Percentiles rank a stretch among this genome's conserved stretches.
Evolutionary conservation across 805 yeast species (phyloP).

Genomic region (Saturnispora hagleri): DNA sequence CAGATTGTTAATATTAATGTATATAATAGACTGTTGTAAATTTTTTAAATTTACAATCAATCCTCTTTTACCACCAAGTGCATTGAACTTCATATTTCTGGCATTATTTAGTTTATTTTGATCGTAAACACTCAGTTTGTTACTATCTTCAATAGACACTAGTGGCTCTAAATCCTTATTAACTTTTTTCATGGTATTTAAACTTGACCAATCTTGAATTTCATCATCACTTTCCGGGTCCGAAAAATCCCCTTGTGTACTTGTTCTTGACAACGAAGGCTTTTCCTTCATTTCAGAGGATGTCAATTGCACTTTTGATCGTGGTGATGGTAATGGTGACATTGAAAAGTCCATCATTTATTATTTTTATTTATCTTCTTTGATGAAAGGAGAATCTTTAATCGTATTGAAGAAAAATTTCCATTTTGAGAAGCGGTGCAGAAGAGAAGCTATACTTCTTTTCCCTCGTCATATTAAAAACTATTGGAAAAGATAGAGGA

Average conservation of each 20-base stretch:
- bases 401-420: neutral
- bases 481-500: neutral
- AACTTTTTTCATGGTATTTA: slow-evolving; percentile 45
- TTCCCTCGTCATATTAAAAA: neutral
- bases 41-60: slow-evolving; percentile 16
- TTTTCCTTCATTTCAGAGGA: neutral
- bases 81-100: slow-evolving; percentile 62
- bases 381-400: neutral
- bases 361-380: neutral
- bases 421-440: neutral
- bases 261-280: neutral
- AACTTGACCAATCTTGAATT: slow-evolving; percentile 45
- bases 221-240: slow-evolving; percentile 30
- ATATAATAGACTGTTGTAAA: slow-evolving; percentile 23
- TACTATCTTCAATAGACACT: slow-evolving; percentile 7
- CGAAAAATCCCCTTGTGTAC: slow-evolving; percentile 9
- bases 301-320: neutral
- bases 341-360: neutral
- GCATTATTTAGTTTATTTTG: slow-evolving; percentile 37
- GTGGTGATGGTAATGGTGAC: neutral
- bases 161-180: slow-evolving; percentile 81
- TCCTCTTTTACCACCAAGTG: slow-evolving; percentile 46
- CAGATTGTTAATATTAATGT: slow-evolving; percentile 10
- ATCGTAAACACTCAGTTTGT: slow-evolving; percentile 22
- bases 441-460: neutral